Base-by-base conservation (phyloP, 192 early-diverging fungal genomes). In the Coemansia sp. region DNA sequence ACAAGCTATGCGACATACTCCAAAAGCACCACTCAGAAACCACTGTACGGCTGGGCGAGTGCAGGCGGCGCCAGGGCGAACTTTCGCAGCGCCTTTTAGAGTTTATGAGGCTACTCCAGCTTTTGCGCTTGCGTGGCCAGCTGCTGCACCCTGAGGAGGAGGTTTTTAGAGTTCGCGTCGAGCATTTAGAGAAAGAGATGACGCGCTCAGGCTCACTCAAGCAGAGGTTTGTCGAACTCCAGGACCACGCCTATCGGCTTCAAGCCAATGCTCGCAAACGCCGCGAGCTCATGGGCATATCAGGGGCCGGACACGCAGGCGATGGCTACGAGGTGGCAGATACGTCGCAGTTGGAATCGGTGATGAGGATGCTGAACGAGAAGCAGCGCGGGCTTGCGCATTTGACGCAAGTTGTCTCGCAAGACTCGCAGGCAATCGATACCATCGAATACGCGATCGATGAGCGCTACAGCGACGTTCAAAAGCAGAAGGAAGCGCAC, bases 31-130 rank as follows among this genome's bases (percentile, higher is more conserved):
- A 87, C 27, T 68, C 94, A 42, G 88, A 93, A 24, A 97, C 90
- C 0, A 73, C 78, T 4, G 83, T 88, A 9, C 92, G 89, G 22
- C 68, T 97, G 12, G 86, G 90, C 31, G 93, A 96, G 63, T 90
- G 91, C 72, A 88, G 89, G 72, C 87, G 95, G 45, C 82, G 89
- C 34, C 91, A 96, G 58, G 82, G 87, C 15, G 88, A 92, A 46
- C 81, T 96, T 20, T 87, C 89, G 13, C 89, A 92, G 60, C 87
- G 91, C 38, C 80, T 93, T 36, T 79, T 96, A 29, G 84, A 95
- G 89, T 83, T 98, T 41, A 92, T 97, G 91, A 93, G 90, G 69
- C 76, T 86, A 42, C 86, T 95, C 24, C 93, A 97, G 84, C 74
- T 97, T 12, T 76, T 97, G 64, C 86, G 93, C 24, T 89, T 92